Percentiles rank a stretch among this genome's conserved stretches.
phyloP scores from a whole-genome alignment of 2,329 filamentous ascomycete genomes.

The Fusarium subtropicale region DNA sequence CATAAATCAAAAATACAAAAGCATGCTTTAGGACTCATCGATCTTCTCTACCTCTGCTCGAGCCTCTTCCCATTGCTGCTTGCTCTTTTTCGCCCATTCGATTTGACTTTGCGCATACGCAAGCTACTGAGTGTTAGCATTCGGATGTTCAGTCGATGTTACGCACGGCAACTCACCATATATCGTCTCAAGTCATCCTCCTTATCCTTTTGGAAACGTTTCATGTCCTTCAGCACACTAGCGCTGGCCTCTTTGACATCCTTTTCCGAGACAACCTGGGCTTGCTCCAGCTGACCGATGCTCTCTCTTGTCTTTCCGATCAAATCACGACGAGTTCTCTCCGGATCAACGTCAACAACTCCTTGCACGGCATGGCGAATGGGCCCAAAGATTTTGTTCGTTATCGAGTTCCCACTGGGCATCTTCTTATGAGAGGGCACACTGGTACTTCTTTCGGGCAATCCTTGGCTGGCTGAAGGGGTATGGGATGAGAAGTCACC shows the following conservation, averaged over 20 bases:
- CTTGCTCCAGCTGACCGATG: conserved; percentile 87
- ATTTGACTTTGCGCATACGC: conserved; percentile 93
- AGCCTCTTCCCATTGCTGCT: conserved; percentile 93
- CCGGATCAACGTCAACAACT: conserved; percentile 95
- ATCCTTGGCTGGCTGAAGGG: conserved; percentile 80
- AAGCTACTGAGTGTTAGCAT: conserved; percentile 66
- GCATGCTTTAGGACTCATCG: conserved; percentile 63
- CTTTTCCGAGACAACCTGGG: conserved; percentile 85
- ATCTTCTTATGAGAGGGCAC: conserved; percentile 76
- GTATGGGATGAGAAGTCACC: conserved; percentile 72
- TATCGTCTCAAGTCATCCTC: conserved; percentile 93
- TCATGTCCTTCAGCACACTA: conserved; percentile 88
- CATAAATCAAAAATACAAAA: conserved; percentile 2
- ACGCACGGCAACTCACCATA: conserved; percentile 76
- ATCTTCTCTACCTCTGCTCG: conserved; percentile 90
- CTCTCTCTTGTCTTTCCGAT: conserved; percentile 96
- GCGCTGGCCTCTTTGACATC: conserved; percentile 94
- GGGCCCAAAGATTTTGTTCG: conserved; percentile 92
- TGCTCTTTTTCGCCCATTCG: conserved; percentile 90
- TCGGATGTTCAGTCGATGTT: neutral
- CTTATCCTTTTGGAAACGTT: conserved; percentile 94
- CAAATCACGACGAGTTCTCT: conserved; percentile 88
- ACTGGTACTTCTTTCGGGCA: conserved; percentile 65
- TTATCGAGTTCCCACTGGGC: conserved; percentile 88
- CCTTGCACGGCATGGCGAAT: conserved; percentile 96